Evolutionary conservation across 306 rosid species (phyloP), one percentile per base, ranked within the genome.

Genomic region (Trifolium pratense): DNA sequence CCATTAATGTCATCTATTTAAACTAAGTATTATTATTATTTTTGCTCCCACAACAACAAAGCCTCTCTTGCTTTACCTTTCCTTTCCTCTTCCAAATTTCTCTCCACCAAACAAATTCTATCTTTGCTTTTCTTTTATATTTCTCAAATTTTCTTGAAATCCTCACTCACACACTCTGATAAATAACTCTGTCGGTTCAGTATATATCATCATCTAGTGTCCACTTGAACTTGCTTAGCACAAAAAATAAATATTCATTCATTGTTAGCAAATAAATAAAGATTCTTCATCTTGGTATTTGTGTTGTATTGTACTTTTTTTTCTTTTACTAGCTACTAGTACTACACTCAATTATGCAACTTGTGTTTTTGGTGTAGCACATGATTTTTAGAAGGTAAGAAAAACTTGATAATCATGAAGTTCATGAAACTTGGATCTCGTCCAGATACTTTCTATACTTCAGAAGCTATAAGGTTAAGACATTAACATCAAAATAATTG

Each of bases 361-460:
- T 69, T 37, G 18, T 43, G 25, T 20, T 29, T 58, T 53, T 46
- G 26, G 17, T 48, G 34, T 80, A 82, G 68, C 79, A 49, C 68
- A 61, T 83, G 79, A 76, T 75, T 83, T 75, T 82, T 81, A 45
- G 82, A 75, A 66, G 49, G 32, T 59, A 60, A 73, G 32, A 70
- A 70, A 76, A 72, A 42, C 37, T 49, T 29, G 4, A 29, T 70
- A 43, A 83, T 40, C 91, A 95, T 95, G 99, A 95, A 95, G 96
- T 95, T 95, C 77, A 95, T 95, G 99, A 95, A 95, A 81, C 96
- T 95, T 23, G 99, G 99, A 86, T 91, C 97, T 80, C 87, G 96
- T 68, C 97, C 97, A 9, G 99, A 95, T 83, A 90, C 96, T 79
- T 95, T 95, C 89, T 87, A 84, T 81, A 84, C 95, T 48, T 37